These are phyloP conservation scores for Pholiota microspora DNA, from an alignment of 768 basidiomycete species.

Conservation along the genomic window DNA sequence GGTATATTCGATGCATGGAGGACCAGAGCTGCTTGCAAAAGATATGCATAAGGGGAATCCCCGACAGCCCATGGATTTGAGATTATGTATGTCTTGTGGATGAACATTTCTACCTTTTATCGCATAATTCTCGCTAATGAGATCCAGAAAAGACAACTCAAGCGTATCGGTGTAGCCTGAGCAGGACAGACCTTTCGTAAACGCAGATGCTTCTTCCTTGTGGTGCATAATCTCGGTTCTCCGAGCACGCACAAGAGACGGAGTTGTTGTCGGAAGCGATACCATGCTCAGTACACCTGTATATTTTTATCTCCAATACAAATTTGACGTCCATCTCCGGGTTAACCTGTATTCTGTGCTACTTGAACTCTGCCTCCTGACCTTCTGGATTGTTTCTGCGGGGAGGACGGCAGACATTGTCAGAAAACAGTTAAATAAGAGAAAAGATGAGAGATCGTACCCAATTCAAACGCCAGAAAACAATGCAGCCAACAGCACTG, in stretches of 20 bases:
- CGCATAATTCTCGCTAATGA: conserved; percentile 9
- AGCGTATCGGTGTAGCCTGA: background rate
- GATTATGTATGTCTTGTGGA: background rate
- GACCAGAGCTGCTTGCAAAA: too few relatives aligned
- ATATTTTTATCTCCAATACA: background rate
- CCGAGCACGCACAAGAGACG: background rate
- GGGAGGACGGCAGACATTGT: background rate
- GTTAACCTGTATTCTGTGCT: background rate
- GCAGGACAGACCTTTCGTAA: background rate
- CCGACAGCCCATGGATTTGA: background rate
- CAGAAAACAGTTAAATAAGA: background rate
- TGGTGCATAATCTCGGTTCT: background rate
- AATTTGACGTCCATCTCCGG: background rate
- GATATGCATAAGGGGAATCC: background rate
- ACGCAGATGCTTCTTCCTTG: background rate
- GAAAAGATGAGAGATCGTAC: background rate
- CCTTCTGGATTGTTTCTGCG: background rate
- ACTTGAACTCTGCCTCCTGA: background rate
- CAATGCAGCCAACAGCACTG: conserved; percentile 11
- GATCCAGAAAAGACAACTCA: background rate
- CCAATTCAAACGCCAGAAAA: background rate
- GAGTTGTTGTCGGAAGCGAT: background rate
- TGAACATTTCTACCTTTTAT: background rate
- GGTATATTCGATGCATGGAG: too few relatives aligned
- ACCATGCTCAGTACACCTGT: background rate